Conservation (phyloP, 352 stramenopile species). For the Globisporangium nagaii region DNA sequence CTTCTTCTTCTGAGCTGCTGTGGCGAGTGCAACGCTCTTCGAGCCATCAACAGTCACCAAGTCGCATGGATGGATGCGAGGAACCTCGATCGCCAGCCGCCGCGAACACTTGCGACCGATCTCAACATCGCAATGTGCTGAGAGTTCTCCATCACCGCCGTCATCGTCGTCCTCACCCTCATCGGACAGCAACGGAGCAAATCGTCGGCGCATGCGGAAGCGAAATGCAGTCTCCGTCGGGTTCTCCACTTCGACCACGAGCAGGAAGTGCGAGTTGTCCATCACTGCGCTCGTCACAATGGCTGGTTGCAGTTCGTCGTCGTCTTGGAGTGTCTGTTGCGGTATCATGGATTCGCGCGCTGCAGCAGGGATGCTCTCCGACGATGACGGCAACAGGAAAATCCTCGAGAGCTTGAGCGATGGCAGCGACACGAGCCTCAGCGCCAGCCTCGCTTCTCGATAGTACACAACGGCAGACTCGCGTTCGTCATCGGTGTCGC, state of each 20-base stretch:
- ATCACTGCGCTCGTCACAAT: constrained; percentile 15
- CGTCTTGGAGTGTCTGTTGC: not conserved
- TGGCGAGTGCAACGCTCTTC: not conserved
- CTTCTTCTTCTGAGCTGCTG: not conserved
- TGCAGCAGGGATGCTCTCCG: constrained; percentile 6
- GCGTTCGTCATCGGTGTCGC: not conserved
- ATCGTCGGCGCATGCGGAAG: constrained; percentile 24
- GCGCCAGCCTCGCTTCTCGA: constrained; percentile 41
- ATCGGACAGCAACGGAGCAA: not conserved
- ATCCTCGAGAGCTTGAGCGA: constrained; percentile 43
- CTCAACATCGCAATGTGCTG: constrained; percentile 25
- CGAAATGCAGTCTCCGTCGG: constrained; percentile 66
- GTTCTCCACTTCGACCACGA: constrained; percentile 57
- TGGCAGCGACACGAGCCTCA: constrained; percentile 44
- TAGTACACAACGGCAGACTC: constrained; percentile 26
- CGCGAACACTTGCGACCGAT: constrained; percentile 47
- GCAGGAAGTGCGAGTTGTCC: constrained; percentile 42
- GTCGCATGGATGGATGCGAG: constrained; percentile 11
- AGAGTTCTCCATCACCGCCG: not conserved
- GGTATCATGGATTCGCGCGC: not conserved
- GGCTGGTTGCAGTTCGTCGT: not conserved
- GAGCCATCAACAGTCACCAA: not conserved
- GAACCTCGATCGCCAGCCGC: constrained; percentile 36
- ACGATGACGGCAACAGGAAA: constrained; percentile 25
- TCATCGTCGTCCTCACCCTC: not conserved